Conservation (phyloP, 2,329 filamentous ascomycete species). For the Thielaviopsis euricoi region DNA sequence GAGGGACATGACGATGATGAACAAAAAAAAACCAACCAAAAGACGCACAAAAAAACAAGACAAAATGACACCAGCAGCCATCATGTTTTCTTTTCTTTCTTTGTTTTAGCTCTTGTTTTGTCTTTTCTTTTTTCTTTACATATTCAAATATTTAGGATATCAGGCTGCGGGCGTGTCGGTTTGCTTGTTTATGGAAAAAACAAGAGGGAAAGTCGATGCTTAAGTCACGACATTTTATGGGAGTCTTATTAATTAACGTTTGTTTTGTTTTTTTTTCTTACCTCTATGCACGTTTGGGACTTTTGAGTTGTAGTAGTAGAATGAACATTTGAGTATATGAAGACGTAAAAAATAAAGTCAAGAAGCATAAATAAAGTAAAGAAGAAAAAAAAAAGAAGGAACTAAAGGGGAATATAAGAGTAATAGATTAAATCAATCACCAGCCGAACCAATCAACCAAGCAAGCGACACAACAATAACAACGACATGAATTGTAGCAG, state of each 20-base stretch:
- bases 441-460: neutral
- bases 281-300: no score
- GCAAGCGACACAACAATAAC: neutral
- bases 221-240: no score
- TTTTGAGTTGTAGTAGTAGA: neutral
- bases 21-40: neutral
- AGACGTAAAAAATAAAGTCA: neutral
- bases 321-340: neutral
- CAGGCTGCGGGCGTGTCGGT: neutral
- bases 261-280: no score
- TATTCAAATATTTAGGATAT: neutral
- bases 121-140: slow-evolving; percentile 1
- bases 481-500: no score
- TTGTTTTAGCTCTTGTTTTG: neutral
- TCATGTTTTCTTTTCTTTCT: neutral
- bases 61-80: neutral
- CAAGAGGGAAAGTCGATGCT: no score
- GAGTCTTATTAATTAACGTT: no score
- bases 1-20: neutral
- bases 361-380: no score
- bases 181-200: neutral
- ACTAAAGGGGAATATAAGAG: neutral
- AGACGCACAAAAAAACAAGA: slow-evolving; percentile 8
- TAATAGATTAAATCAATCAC: neutral
- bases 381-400: slow-evolving; percentile 1